Base-by-base conservation (phyloP, 352 stramenopile genomes). In the Detonula confervacea region DNA sequence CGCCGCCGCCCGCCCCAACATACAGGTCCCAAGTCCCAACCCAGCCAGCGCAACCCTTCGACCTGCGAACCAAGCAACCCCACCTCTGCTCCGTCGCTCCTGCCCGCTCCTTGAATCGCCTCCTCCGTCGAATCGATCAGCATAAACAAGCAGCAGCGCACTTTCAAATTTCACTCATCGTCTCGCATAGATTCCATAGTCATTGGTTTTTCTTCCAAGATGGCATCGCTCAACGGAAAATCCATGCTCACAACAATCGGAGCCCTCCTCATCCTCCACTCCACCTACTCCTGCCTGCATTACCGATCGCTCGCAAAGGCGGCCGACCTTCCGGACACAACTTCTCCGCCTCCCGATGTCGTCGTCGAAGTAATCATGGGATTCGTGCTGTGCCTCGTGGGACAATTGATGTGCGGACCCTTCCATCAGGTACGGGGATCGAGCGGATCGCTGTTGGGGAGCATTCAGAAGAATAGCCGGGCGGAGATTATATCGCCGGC, bases 271-370 rank as follows among this genome's bases (percentile, higher is more conserved):
- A 72, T 93, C 52, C 52, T 91, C 5, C 86, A 93, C 52, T 81
- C 88, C 25, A 83, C 88, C 12, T 93, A 91, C 68, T 91, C 84
- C 37, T 91, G 83, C 33, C 72, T 92, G 3, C 86, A 92, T 39
- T 93, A 89, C 57, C 81, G 86, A 60, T 83, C 77, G 55, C 71
- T 93, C 14, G 60, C 71, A 27, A 49, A 66, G 25, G 67, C 61
- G 29, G 54, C 64, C 11, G 77, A 84, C 35, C 44, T 74, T 24
- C 52, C 42, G 3, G 73, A 77, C 33, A 74, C 61, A 16, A 51
- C 73, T 0, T 84, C 80, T 22, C 86, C 84, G 27, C 88, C 88
- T 0, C 33, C 83, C 16, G 88, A 93, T 75, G 88, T 92, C 0
- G 75, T 85, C 24, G 59, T 91, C 14, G 88, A 93, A 73, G 71